These are phyloP conservation scores for Cymbidium sinense DNA, from an alignment of 106 monocot species.

Conservation along the genomic window DNA sequence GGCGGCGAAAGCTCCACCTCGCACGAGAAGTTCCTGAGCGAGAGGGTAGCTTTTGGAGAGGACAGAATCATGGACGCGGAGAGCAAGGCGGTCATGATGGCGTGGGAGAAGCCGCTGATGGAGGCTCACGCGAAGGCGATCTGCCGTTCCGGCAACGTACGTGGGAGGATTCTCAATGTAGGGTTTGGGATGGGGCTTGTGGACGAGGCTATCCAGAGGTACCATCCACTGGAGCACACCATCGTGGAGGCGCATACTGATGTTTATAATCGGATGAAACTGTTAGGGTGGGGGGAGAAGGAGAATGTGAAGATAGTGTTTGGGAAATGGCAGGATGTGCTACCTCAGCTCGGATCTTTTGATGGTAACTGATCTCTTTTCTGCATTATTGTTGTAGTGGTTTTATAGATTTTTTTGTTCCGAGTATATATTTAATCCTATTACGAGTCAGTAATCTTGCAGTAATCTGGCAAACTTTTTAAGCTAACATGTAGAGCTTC, in stretches of 20 bases:
- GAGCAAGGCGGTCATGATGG: slow-evolving; percentile 99
- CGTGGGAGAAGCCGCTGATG: slow-evolving; percentile 93
- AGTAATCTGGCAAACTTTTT: neutral
- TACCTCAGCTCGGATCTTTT: slow-evolving; percentile 71
- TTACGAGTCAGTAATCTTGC: neutral
- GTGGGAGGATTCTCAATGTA: slow-evolving; percentile 51
- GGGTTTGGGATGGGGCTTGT: slow-evolving; percentile 98
- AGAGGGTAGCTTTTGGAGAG: slow-evolving; percentile 70
- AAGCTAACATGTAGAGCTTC: neutral
- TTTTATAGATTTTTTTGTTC: neutral
- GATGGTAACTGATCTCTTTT: slow-evolving; percentile 53
- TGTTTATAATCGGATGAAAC: slow-evolving; percentile 71
- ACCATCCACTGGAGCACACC: slow-evolving; percentile 63
- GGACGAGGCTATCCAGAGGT: slow-evolving; percentile 77
- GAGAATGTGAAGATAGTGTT: slow-evolving; percentile 86
- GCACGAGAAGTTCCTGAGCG: slow-evolving; percentile 39
- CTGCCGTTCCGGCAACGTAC: slow-evolving; percentile 37
- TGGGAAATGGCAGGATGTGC: slow-evolving; percentile 88
- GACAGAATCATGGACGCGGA: slow-evolving; percentile 69
- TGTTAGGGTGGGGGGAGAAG: slow-evolving; percentile 83
- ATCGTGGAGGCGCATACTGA: slow-evolving; percentile 96
- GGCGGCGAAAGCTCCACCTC: neutral
- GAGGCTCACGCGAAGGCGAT: slow-evolving; percentile 89
- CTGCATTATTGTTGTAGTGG: neutral
- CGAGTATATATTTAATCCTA: neutral